Evolutionary conservation across 768 basidiomycete species (phyloP), one percentile per base, ranked within the genome.

Genomic region (Lactarius hengduanensis): DNA sequence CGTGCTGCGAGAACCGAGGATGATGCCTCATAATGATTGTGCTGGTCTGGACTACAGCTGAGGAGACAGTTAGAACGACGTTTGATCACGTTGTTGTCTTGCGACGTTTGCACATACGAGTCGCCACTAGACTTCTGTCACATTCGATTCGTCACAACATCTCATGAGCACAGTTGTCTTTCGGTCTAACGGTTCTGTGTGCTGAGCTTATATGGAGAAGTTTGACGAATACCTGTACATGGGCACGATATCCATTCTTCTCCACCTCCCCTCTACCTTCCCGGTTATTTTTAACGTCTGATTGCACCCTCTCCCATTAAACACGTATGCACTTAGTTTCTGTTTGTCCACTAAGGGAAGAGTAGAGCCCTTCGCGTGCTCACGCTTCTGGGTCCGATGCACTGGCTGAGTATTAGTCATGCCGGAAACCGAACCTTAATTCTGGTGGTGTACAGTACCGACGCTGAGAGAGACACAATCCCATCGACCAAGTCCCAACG

Each of bases 1-100:
- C 82, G 91, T 69, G 83, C 83, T 55, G 83, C 82, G 66, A 82
- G 89, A 45, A 82, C 78, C 11, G 86, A 83, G 63, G 81, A n/a
- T 5, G 59, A 54, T 20, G 61, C 57, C 38, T 30, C 69, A 59
- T 65, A 54, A 65, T 62, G 22, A 34, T 13, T 53, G 60, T 8
- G 32, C 22, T 6, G 13, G 30, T 43, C 45, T 61, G 61, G 45
- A 50, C 36, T 53, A 56, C 34, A 50, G 61, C 61, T 34, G 47
- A 28, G 26, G 47, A 50, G 47, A 50, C 38, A 47, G 62, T 54
- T 61, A 9, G n/a, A 41, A 45, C 59, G 10, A 20, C 47, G 26
- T 57, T 66, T 57, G 30, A 22, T 32, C 45, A 30, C 16, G 34
- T 61, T 56, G 41, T 11, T 13, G 11, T 22, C 47, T 13, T 57